Base-by-base conservation (phyloP, 352 stramenopile genomes). In the Globisporangium cylindrosporum region DNA sequence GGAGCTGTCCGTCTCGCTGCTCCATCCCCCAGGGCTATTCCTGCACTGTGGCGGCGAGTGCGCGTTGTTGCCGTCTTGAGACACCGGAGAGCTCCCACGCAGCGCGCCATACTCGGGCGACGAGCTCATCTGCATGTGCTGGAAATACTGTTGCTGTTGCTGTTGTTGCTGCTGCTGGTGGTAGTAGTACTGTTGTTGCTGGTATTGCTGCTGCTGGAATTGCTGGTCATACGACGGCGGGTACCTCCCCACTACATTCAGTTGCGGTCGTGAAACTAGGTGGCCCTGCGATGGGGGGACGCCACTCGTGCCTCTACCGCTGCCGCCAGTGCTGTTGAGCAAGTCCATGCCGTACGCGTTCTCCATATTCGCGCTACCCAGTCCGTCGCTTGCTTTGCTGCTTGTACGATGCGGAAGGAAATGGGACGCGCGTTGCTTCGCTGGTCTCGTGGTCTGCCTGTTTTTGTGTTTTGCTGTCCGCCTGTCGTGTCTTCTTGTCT, bases 1-100 rank as follows among this genome's bases (percentile, higher is more conserved):
- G 12, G 74, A 80, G n/a, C 64, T 69, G 59, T 80, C 74, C 25
- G 74, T 78, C 62, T 76, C 55, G 48, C 68, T 71, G 41, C 68
- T 73, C 68, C 68, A 73, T 22, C 54, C 68, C n/a, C 64, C 48
- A 1, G 68, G 68, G 25, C 68, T 73, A 3, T 67, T 49, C 8
- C 58, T 27, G 48, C 36, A 55, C 53, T 41, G 51, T 29, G 46
- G 27, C 22, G 34, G 27, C 7, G 53, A 68, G 10, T 48, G 2
- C 9, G 7, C 1, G 4, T 24, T 36, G n/a, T 60, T 10, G 10
- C 7, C 46, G 20, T 29, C 18, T 18, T 36, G 41, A 29, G 60
- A 66, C 27, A 46, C 46, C 10, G 60, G 29, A 9, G 60, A 66
- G 29, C 48, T 59, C 27, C 60, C 27, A 4, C 60, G 60, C 27